These are phyloP conservation scores for Drosera capensis DNA, from an alignment of 148 eudicot genomes.

Conservation along the genomic window DNA sequence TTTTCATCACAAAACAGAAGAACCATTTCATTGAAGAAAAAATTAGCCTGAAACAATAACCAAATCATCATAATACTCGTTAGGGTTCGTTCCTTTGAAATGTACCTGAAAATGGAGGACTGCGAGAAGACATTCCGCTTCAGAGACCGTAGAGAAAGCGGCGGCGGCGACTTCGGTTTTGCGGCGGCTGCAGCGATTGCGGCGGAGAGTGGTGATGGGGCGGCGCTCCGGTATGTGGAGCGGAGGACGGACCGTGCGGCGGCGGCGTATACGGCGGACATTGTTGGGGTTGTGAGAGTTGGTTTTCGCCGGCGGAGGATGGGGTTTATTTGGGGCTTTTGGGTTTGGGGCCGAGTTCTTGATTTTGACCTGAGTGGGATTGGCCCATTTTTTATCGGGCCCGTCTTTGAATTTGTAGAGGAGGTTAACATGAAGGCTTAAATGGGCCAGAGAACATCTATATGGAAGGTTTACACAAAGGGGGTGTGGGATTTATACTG, in stretches of 20 bases:
- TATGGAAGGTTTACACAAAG: too few relatives aligned
- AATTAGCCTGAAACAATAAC: neutral
- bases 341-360: too few relatives aligned
- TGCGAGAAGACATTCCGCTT: constrained; percentile 33
- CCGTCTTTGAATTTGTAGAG: too few relatives aligned
- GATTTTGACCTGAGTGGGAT: too few relatives aligned
- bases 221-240: constrained; percentile 24
- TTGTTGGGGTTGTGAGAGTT: neutral
- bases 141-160: constrained; percentile 29
- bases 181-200: constrained; percentile 26
- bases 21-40: neutral
- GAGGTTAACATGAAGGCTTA: too few relatives aligned
- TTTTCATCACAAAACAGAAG: too few relatives aligned
- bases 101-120: constrained; percentile 55
- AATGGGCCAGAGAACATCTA: too few relatives aligned
- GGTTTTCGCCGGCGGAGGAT: neutral
- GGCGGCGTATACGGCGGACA: constrained; percentile 20
- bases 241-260: constrained; percentile 51
- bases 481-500: too few relatives aligned
- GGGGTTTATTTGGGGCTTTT: too few relatives aligned
- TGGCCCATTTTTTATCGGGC: too few relatives aligned
- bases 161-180: constrained; percentile 26
- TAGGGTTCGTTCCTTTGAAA: neutral
- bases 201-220: too few relatives aligned
- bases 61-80: neutral